Conservation (phyloP, 129 eudicot genomes). For the Ambrosia artemisiifolia region DNA sequence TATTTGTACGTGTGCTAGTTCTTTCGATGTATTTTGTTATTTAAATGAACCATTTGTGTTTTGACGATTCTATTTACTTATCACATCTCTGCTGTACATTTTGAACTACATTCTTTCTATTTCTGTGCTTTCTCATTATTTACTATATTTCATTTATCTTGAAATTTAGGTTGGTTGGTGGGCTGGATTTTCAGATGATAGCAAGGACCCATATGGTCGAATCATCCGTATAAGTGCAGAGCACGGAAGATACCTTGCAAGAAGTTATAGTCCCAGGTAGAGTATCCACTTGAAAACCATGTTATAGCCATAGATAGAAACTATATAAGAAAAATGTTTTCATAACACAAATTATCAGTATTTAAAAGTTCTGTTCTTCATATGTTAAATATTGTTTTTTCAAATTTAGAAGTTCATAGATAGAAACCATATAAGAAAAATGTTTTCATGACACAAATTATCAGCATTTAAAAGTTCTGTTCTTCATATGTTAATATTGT, state of each 20-base stretch:
- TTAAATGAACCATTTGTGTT: neutral
- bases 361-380: neutral
- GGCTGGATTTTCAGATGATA: constrained; percentile 91
- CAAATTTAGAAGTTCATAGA: neutral
- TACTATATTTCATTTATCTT: constrained; percentile 19
- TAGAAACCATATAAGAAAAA: neutral
- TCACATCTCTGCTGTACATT: neutral
- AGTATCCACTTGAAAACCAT: constrained; percentile 20
- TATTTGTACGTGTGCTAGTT: neutral
- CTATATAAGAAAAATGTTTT: neutral
- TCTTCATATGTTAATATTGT: neutral
- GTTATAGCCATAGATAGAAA: neutral
- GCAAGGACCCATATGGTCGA: constrained; percentile 76
- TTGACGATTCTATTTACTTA: neutral
- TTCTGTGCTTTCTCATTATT: constrained; percentile 1
- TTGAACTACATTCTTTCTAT: neutral
- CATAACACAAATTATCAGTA: neutral
- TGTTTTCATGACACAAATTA: neutral
- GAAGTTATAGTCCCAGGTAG: constrained; percentile 91
- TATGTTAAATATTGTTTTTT: no score
- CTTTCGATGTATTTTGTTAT: neutral
- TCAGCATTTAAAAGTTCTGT: neutral
- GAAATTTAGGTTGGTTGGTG: constrained; percentile 93
- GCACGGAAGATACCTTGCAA: constrained; percentile 91
- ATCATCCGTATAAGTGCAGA: constrained; percentile 91